These are phyloP conservation scores for Mucor piriformis DNA, from an alignment of 371 early-diverging fungal species.

Conservation along the genomic window DNA sequence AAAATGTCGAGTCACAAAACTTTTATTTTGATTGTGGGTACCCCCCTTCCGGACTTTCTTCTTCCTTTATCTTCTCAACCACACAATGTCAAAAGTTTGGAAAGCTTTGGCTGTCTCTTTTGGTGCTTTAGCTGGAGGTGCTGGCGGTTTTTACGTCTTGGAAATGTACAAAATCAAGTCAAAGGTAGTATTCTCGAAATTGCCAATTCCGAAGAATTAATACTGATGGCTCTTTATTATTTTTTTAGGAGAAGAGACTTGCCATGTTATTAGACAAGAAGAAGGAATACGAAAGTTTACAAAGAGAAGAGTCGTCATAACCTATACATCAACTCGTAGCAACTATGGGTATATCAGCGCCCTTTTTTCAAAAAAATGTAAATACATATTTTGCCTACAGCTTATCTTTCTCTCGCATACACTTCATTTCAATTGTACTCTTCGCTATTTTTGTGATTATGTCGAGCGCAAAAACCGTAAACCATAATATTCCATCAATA, in stretches of 20 bases:
- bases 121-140: slow-evolving; percentile 53
- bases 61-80: not conserved
- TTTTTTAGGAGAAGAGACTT: slow-evolving; percentile 42
- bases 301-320: slow-evolving; percentile 1
- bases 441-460: too few species aligned
- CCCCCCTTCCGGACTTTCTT: not conserved
- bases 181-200: slow-evolving; percentile 29
- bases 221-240: not conserved
- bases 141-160: slow-evolving; percentile 45
- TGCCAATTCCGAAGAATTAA: not conserved
- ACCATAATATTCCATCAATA: too few species aligned
- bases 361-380: not conserved
- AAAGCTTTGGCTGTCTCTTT: slow-evolving; percentile 47
- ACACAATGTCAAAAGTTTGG: slow-evolving; percentile 31
- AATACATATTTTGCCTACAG: too few species aligned
- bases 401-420: too few species aligned
- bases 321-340: not conserved
- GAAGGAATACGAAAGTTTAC: slow-evolving; percentile 31
- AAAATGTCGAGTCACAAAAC: not conserved
- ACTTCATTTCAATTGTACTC: too few species aligned
- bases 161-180: slow-evolving; percentile 54
- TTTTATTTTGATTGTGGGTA: not conserved
- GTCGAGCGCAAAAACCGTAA: too few species aligned
- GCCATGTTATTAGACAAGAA: slow-evolving; percentile 44
- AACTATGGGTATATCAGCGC: not conserved